A percentile compares a stretch with the other conserved stretches of the same genome.
Conservation (phyloP, 331 rosid genomes). For the Dryas integrifolia region DNA sequence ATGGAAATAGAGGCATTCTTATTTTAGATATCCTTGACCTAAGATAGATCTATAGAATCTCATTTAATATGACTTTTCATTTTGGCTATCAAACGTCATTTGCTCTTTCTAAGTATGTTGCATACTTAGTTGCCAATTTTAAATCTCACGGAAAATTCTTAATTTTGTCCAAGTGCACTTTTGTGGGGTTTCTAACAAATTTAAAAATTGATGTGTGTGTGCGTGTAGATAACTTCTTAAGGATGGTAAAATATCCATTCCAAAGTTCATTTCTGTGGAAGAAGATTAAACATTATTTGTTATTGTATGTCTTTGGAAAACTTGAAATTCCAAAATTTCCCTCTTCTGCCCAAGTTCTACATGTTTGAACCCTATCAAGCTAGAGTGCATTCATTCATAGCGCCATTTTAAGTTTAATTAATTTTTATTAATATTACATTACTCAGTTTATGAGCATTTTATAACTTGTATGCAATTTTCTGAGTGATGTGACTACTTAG, state of each 20-base stretch:
- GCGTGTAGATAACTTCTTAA: too few relatives aligned
- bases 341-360: not conserved
- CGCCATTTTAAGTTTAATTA: not conserved
- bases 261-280: not conserved
- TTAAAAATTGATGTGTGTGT: not conserved
- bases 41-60: not conserved
- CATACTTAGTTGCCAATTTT: too few relatives aligned
- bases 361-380: not conserved
- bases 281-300: not conserved
- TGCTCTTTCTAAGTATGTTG: too few relatives aligned
- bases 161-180: not conserved
- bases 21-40: not conserved
- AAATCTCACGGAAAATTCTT: not conserved
- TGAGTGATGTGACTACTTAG: not conserved
- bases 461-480: not conserved
- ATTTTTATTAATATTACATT: not conserved
- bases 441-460: conserved; percentile 4
- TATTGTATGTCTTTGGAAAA: not conserved
- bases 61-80: too few relatives aligned
- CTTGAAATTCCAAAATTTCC: not conserved
- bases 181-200: not conserved
- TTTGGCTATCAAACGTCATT: too few relatives aligned
- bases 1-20: not conserved
- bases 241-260: not conserved
- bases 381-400: not conserved